Evolutionary conservation across 345 rosid species (phyloP).

Genomic region (Eutrema yunnanense): DNA sequence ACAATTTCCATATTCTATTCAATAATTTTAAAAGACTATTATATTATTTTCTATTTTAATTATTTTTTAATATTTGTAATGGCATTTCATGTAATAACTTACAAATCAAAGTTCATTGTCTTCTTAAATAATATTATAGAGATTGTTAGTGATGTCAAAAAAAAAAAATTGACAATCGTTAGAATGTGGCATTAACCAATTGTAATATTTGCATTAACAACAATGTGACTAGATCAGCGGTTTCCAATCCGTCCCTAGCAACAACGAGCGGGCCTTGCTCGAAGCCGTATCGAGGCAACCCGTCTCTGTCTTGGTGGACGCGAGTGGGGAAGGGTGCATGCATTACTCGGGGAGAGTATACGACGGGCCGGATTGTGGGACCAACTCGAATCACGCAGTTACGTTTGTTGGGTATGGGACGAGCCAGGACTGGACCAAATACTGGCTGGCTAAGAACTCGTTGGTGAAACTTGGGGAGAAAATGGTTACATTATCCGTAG

Average conservation of each 20-base stretch:
- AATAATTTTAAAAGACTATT: too few relatives aligned
- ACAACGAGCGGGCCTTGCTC: conserved; percentile 41
- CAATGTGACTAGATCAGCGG: conserved; percentile 28
- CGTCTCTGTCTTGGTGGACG: conserved; percentile 50
- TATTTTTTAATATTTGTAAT: too few relatives aligned
- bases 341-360: conserved; percentile 44
- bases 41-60: too few relatives aligned
- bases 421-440: conserved; percentile 35
- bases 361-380: conserved; percentile 34
- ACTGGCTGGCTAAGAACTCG: conserved; percentile 63
- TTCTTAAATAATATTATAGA: too few relatives aligned
- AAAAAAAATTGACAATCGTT: too few relatives aligned
- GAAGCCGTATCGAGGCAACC: conserved; percentile 48
- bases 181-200: too few relatives aligned
- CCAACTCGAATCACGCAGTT: conserved; percentile 41
- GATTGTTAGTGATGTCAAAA: too few relatives aligned
- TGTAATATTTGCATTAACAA: too few relatives aligned
- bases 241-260: conserved; percentile 42
- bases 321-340: conserved; percentile 25
- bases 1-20: too few relatives aligned
- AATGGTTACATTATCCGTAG: conserved; percentile 47
- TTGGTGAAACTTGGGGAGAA: conserved; percentile 57
- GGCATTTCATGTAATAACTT: too few relatives aligned
- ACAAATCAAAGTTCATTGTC: too few relatives aligned
- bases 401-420: conserved; percentile 52